Base-by-base conservation (phyloP, 73 alveolate genomes). In the Blepharisma stoltei region DNA sequence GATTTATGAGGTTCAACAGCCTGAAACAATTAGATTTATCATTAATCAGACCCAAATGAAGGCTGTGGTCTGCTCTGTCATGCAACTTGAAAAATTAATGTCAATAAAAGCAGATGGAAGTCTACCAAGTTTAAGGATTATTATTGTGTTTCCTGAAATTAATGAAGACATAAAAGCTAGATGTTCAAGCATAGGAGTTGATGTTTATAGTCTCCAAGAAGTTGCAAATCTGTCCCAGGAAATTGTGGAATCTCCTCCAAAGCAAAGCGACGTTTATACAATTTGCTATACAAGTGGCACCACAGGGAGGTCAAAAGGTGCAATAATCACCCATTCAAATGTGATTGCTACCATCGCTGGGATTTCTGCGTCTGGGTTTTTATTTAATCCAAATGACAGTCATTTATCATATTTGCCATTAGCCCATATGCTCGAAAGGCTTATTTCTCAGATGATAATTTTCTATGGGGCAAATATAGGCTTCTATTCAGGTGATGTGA, bases 1-100 rank as follows among this genome's bases (percentile, higher is more conserved):
- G 6, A 78, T 86, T 70, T 93, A 84, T 78, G 97, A 91, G 80
- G 84, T 95, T 1, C 88, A 90, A 38, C 96, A 96, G 20, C 86
- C 88, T 54, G 88, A 81, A 7, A 46, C 65, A 69, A 46, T 69
- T 43, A n/a, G 41, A 4, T 18, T 44, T 71, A 69, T 69, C 25
- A 6, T 43, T 8, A 44, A 38, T n/a, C 65, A 69, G 38, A 69
- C 79, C n/a, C n/a, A 46, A 18, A 38, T 69, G 55, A 69, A 38
- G n/a, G 55, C 75, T 9, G 45, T 69, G 1, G 11, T 69, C 55
- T 69, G 79, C 60, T 37, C 79, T 14, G 25, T 20, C 9, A 25
- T 7, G 11, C 65, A 18, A 1, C 14, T 53, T 0, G 27, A 44
- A 9, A 69, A 69, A 18, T 20, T 69, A 43, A 44, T 69, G 14